A percentile compares a stretch with the other conserved stretches of the same genome.
Evolutionary conservation across 1,139 yeast genomes (phyloP).

Genomic region (Blastobotrys serpentis): DNA sequence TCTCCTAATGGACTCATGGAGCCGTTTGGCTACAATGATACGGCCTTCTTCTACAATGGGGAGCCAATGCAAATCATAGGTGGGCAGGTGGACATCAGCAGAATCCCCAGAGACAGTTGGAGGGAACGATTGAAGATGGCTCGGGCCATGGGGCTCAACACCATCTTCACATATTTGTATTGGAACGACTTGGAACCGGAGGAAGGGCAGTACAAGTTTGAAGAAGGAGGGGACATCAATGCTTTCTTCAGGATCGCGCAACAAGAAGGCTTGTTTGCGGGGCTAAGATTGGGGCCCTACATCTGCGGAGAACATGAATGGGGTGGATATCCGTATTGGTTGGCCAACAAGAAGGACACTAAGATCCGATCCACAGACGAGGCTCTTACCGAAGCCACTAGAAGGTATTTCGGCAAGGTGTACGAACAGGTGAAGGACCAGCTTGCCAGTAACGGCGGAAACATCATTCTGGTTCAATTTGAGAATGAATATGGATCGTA

Average conservation of each 20-base stretch:
- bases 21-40: slow-evolving; percentile 13
- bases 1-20: slow-evolving; percentile 7
- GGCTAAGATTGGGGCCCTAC: slow-evolving; percentile 14
- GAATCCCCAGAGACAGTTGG: slow-evolving; percentile 11
- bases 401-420: slow-evolving; percentile 4
- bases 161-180: slow-evolving; percentile 12
- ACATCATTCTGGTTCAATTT: slow-evolving; percentile 13
- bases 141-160: slow-evolving; percentile 17
- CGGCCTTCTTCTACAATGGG: slow-evolving; percentile 12
- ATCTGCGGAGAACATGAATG: slow-evolving; percentile 16
- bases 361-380: slow-evolving; percentile 9
- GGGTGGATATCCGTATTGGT: slow-evolving; percentile 17
- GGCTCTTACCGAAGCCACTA: slow-evolving; percentile 6
- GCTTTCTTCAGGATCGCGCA: slow-evolving; percentile 15
- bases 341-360: slow-evolving; percentile 9
- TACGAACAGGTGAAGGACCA: slow-evolving; percentile 4
- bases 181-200: slow-evolving; percentile 15
- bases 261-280: slow-evolving; percentile 11
- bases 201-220: slow-evolving; percentile 11
- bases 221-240: slow-evolving; percentile 10
- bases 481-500: slow-evolving; percentile 15
- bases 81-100: slow-evolving; percentile 16
- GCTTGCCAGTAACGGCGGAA: slow-evolving; percentile 12
- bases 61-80: slow-evolving; percentile 13
- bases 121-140: slow-evolving; percentile 9